Conservation (phyloP, 768 basidiomycete genomes). For the Trametes gibbosa region DNA sequence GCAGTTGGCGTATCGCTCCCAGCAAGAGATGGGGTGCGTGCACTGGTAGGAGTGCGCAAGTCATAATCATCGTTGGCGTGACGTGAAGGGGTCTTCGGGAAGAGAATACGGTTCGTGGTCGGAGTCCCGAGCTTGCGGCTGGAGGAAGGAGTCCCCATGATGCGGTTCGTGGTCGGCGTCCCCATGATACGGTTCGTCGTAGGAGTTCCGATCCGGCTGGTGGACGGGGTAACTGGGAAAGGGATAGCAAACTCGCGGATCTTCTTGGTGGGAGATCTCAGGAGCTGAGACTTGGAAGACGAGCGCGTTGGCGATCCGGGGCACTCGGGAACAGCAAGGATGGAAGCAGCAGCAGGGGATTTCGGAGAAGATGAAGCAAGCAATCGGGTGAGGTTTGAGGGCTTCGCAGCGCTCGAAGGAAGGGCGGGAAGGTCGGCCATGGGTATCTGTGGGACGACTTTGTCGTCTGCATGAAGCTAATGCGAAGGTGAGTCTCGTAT, state of each 20-base stretch:
- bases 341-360: slow-evolving; percentile 30
- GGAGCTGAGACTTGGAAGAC: slow-evolving; percentile 36
- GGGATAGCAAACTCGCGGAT: slow-evolving; percentile 42
- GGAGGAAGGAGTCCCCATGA: slow-evolving; percentile 46
- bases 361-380: slow-evolving; percentile 77
- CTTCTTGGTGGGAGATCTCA: slow-evolving; percentile 34
- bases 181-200: slow-evolving; percentile 35
- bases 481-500: slow-evolving; percentile 9
- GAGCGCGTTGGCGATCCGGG: slow-evolving; percentile 35
- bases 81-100: slow-evolving; percentile 66
- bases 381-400: slow-evolving; percentile 66
- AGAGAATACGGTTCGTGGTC: slow-evolving; percentile 35
- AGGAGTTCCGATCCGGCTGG: slow-evolving; percentile 37
- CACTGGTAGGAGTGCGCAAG: slow-evolving; percentile 15
- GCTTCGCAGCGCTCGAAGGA: slow-evolving; percentile 42
- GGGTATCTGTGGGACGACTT: slow-evolving; percentile 56
- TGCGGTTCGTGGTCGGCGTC: slow-evolving; percentile 14
- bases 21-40: slow-evolving; percentile 22
- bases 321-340: slow-evolving; percentile 32
- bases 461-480: slow-evolving; percentile 50
- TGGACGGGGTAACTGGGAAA: slow-evolving; percentile 45
- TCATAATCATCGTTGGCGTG: slow-evolving; percentile 31
- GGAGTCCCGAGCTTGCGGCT: slow-evolving; percentile 19
- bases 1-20: slow-evolving; percentile 49
- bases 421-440: slow-evolving; percentile 65